A percentile compares a stretch with the other conserved stretches of the same genome.
Evolutionary conservation across 192 early-diverging fungal genomes (phyloP).

Genomic region (Phycomyces nitens): DNA sequence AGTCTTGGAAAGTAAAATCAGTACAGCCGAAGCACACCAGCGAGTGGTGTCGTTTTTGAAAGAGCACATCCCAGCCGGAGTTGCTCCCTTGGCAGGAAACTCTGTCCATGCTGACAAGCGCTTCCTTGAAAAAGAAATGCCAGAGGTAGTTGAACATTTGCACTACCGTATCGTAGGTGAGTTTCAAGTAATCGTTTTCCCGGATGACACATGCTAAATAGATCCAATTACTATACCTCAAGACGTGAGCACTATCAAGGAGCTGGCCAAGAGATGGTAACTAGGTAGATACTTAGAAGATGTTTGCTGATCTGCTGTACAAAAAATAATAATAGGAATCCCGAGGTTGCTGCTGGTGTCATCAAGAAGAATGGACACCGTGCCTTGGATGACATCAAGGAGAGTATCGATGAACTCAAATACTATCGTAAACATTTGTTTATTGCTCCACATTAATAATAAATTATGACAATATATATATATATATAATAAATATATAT

Average conservation of each 20-base stretch:
- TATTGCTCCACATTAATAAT: conserved; percentile 16
- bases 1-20: conserved; percentile 65
- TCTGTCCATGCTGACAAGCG: conserved; percentile 88
- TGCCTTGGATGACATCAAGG: conserved; percentile 90
- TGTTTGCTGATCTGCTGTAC: neutral
- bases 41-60: conserved; percentile 74
- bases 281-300: conserved; percentile 3
- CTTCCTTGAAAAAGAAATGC: conserved; percentile 83
- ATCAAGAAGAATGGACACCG: conserved; percentile 62
- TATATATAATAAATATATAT: too few relatives aligned
- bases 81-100: conserved; percentile 85
- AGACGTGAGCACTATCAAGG: conserved; percentile 92
- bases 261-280: conserved; percentile 80
- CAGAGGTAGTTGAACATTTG: conserved; percentile 63
- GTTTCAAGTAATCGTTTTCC: neutral
- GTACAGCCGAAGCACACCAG: conserved; percentile 65
- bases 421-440: conserved; percentile 71
- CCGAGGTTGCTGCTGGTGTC: conserved; percentile 39
- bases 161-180: conserved; percentile 76
- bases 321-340: conserved; percentile 15
- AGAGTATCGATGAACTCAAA: conserved; percentile 85
- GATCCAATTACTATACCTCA: conserved; percentile 25
- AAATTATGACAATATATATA: neutral
- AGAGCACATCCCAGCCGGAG: conserved; percentile 57
- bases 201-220: neutral